A percentile compares a stretch with the other conserved stretches of the same genome.
Evolutionary conservation across 768 basidiomycete genomes (phyloP).

Genomic region (Lactarius hengduanensis): DNA sequence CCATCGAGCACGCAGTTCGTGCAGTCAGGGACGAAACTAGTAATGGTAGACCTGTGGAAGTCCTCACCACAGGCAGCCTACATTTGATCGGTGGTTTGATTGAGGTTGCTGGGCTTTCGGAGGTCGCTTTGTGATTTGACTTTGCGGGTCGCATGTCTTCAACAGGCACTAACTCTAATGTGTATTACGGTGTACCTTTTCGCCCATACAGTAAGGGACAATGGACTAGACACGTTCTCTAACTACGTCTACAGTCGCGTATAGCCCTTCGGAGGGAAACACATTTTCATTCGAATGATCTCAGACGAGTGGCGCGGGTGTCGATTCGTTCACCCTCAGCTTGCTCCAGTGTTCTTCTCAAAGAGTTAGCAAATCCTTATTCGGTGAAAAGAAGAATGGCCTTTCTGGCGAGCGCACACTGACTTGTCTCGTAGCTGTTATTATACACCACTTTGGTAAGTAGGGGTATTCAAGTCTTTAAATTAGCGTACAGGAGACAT

Average conservation of each 20-base stretch:
- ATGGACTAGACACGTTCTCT: not conserved
- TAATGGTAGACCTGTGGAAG: slow-evolving; percentile 42
- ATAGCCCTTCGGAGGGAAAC: not conserved
- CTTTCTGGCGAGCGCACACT: not conserved
- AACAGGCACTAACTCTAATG: slow-evolving; percentile 35
- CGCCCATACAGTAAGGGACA: no score
- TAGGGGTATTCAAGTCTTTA: not conserved
- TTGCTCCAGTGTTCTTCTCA: not conserved
- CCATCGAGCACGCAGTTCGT: slow-evolving; percentile 86
- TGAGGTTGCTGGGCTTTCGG: slow-evolving; percentile 83
- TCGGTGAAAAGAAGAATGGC: not conserved
- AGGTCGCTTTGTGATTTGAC: slow-evolving; percentile 53
- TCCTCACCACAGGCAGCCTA: slow-evolving; percentile 90
- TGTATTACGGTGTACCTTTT: not conserved
- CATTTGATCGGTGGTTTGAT: slow-evolving; percentile 94
- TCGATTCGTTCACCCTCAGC: not conserved
- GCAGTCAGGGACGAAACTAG: slow-evolving; percentile 47
- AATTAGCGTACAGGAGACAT: not conserved
- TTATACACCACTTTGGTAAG: not conserved
- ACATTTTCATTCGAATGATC: not conserved
- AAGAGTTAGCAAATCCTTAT: not conserved
- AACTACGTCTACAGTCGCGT: not conserved
- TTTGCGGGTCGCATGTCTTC: slow-evolving; percentile 33
- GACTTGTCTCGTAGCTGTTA: not conserved
- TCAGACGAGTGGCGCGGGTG: not conserved